Percentiles rank a stretch among this genome's conserved stretches.
Evolutionary conservation across 768 basidiomycete species (phyloP).

Genomic region (Stropharia rugosoannulata): DNA sequence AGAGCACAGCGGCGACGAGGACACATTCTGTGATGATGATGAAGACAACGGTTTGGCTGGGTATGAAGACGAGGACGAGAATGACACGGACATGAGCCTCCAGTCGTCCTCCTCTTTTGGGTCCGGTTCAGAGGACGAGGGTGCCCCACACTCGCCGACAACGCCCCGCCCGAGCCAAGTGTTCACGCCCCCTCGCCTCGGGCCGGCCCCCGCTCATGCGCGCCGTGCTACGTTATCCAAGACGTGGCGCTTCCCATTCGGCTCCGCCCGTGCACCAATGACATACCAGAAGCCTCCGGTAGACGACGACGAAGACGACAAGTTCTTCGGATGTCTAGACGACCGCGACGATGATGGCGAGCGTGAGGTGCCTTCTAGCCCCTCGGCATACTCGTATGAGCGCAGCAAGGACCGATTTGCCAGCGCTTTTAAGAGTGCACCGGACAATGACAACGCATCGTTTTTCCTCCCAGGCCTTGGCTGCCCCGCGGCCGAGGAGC

Average conservation of each 20-base stretch:
- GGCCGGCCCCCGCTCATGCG: conserved; percentile 29
- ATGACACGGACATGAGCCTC: conserved; percentile 52
- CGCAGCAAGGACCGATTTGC: conserved; percentile 62
- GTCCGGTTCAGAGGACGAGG: conserved; percentile 55
- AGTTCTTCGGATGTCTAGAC: conserved; percentile 75
- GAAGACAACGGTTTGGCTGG: conserved; percentile 60
- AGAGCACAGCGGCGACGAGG: conserved; percentile 24
- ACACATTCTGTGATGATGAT: conserved; percentile 54
- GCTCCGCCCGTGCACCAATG: conserved; percentile 31
- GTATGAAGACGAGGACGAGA: conserved; percentile 78
- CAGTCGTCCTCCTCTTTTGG: conserved; percentile 53
- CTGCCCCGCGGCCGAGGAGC: conserved; percentile 37
- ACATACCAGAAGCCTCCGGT: conserved; percentile 40
- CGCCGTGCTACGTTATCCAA: conserved; percentile 54
- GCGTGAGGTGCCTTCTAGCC: conserved; percentile 40
- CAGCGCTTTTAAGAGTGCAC: conserved; percentile 44
- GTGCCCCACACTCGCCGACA: conserved; percentile 24
- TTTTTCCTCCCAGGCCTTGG: conserved; percentile 45
- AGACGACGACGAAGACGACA: conserved; percentile 40
- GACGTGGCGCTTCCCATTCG: conserved; percentile 65
- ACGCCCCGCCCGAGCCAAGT: conserved; percentile 24
- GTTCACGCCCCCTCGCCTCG: conserved; percentile 23
- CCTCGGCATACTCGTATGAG: conserved; percentile 47
- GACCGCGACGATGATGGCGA: conserved; percentile 40
- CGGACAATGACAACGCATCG: conserved; percentile 51